Evolutionary conservation across 1,139 yeast genomes (phyloP), one percentile per base, ranked within the genome.

Genomic region (Taphrina confusa): DNA sequence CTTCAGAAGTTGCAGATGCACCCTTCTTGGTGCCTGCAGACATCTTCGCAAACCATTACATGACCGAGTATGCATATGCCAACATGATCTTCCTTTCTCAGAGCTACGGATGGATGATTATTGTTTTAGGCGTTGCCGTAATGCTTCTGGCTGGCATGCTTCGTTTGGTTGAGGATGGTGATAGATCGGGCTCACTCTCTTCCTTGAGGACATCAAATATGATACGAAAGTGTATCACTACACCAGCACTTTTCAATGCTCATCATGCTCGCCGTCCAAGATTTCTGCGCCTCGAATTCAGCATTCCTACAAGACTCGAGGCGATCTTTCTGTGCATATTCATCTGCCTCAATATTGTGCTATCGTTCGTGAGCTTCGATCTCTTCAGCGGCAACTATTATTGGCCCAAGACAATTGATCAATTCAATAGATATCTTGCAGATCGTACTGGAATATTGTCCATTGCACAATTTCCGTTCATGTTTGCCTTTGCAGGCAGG

Each of bases 271-370:
- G 23, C 2, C 25, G 62, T 12, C 20, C 28, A 39, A 14, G 20
- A 9, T 11, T 55, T 37, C 12, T 37, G 1, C 57, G 58, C 18
- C 16, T 59, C 16, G 42, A 47, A 6, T 9, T 57, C 8, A 33
- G 55, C 27, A 34, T 57, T 9, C 95, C 95, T 0, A 81, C 90
- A 0, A 76, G 94, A 62, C 73, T 80, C 63, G 94, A 85, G 70
- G 69, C 83, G 0, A 63, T 81, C 5, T 73, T 81, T 46, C 72
- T 84, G 18, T 64, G 72, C 9, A 73, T 79, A 8, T 84, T 82
- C 70, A 66, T 80, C 11, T 68, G 76, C 1, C 70, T 84, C 62
- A 75, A 78, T 45, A 61, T 78, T 9, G 73, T 81, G 22, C 23
- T 62, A 11, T 14, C 40, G 9, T 63, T 52, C 20, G 58, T 46